Base-by-base conservation (phyloP, 148 eudicot genomes). In the Heliosperma pusillum region DNA sequence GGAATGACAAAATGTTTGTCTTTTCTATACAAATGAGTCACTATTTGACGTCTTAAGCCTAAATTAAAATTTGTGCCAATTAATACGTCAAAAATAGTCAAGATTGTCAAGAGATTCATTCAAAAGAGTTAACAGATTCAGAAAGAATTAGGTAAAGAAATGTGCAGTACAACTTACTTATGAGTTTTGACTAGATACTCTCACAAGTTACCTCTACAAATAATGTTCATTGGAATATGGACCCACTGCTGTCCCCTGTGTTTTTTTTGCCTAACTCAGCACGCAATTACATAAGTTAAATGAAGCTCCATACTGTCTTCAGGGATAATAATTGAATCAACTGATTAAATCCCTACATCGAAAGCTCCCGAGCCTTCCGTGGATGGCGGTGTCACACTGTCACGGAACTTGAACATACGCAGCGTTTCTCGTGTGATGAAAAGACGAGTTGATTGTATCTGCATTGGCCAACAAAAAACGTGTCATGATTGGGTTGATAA, bases 141-240 rank as follows among this genome's bases (percentile, higher is more conserved):
- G 30, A 19, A 70, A 8, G 59, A 29, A 36, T 70, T 50, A 70
- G 73, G 73, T 70, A 52, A 25, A 36, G 42, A 36, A 36, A 36
- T 36, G 42, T 2, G 40, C 40, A 36, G 42, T 36, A 36, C 42
- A n/a, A n/a, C n/a, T n/a, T n/a, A n/a, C n/a, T n/a, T n/a, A n/a
- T n/a, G n/a, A n/a, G n/a, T n/a, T 72, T 72, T 72, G 75, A 72
- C 66, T 20, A 55, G 19, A 20, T 19, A 53, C 45, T 70, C 44
- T 52, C 61, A 52, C 44, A 66, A 66, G 24, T 66, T 19, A 66
- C 70, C 70, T 66, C 24, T 66, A 66, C 11, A 29, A 24, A 20
- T 24, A 16, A 50, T 9, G 21, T 27, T 55, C 20, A 8, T 69
- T 45, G 72, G 57, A 71, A n/a, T 7, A 30, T 71, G 64, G 64